These are phyloP conservation scores for Strobilomyces echinocephalus DNA, from an alignment of 768 basidiomycete species.

Conservation along the genomic window DNA sequence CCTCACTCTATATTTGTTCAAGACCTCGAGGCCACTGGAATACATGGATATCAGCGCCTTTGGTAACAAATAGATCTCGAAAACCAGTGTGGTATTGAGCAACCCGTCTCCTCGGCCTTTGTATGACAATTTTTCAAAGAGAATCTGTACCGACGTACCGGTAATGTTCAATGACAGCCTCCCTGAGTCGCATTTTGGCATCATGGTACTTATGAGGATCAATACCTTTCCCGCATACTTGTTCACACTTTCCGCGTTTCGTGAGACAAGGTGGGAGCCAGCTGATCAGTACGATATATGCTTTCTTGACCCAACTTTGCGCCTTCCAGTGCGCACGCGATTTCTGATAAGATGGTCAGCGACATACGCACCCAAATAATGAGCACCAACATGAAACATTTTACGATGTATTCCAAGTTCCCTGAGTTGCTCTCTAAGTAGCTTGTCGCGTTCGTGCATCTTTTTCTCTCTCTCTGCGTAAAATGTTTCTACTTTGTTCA, in stretches of 20 bases:
- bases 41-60: background rate
- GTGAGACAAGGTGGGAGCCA: background rate
- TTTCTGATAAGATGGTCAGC: slow-evolving; percentile 13
- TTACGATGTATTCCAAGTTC: slow-evolving; percentile 70
- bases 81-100: background rate
- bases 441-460: slow-evolving; percentile 43
- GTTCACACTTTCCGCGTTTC: background rate
- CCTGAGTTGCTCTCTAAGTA: slow-evolving; percentile 62
- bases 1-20: slow-evolving; percentile 82
- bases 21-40: slow-evolving; percentile 68
- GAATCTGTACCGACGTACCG: slow-evolving; percentile 37
- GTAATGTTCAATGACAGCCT: slow-evolving; percentile 81
- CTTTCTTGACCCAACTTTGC: slow-evolving; percentile 12
- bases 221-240: background rate
- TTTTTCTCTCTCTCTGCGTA: slow-evolving; percentile 67
- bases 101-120: background rate
- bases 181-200: slow-evolving; percentile 80
- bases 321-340: slow-evolving; percentile 5
- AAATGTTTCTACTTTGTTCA: slow-evolving; percentile 84
- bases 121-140: background rate
- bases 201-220: slow-evolving; percentile 75
- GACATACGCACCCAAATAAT: background rate
- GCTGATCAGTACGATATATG: background rate
- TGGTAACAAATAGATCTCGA: background rate
- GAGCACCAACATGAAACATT: slow-evolving; percentile 46